Base-by-base conservation (phyloP, 148 eudicot genomes). In the Rhododendron griersonianum region DNA sequence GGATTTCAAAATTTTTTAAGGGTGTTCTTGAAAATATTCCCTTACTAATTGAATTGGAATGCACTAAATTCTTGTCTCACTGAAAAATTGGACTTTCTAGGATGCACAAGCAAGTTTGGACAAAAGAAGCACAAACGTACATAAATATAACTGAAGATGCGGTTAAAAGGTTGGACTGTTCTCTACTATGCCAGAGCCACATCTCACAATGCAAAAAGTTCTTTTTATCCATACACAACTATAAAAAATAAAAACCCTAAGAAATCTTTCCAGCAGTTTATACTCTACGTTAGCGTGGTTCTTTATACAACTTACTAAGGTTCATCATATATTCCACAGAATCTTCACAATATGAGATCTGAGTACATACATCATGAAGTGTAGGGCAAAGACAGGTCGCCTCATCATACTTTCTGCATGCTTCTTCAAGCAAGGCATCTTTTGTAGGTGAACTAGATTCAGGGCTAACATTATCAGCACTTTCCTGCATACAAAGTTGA, bases 381-480 rank as follows among this genome's bases (percentile, higher is more conserved):
- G 98, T 91, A 83, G 98, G 98, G 86, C 94, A 95, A 86, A 96
- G 94, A 73, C 89, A 91, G 55, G 98, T 96, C 67, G 99, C 98
- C 87, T 93, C 96, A 80, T 95, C 98, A 86, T 96, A 96, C 90
- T 95, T 95, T 85, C 88, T 93, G 93, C 99, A 96, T 84, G 99
- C 99, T 85, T 96, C 98, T 90, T 93, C 94, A 71, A 96, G 98
- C 91, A 96, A 90, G 55, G 98, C 93, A 89, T 96, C 99, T 92
- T 96, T 96, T 81, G 99, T 93, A 84, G 95, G 93, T 78, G 98
- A 93, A 86, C 93, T 88, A 82, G 99, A 91, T 67, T 96, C 98
- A 33, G 96, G 94, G 90, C 89, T 92, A 82, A 96, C 95, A 91
- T 95, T 94, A 89, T 96, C 99, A 11, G 98, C 99, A 91, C 96